Conservation (phyloP, 805 yeast species). For the Novakomyces olei region DNA sequence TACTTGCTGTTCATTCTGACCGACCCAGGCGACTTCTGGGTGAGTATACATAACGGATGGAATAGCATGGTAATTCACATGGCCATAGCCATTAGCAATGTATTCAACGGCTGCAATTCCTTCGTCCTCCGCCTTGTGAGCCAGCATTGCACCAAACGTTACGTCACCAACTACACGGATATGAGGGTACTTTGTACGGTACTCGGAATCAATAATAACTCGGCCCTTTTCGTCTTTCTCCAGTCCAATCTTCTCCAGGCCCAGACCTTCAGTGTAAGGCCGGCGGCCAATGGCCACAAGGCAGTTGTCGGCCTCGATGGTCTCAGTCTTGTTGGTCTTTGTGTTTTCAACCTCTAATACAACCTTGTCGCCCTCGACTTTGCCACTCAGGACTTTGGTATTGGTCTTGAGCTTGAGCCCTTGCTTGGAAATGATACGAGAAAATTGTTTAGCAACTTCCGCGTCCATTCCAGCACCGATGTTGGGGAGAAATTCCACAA, state of each 20-base stretch:
- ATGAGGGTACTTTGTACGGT: conserved; percentile 76
- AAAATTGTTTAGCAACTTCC: conserved; percentile 78
- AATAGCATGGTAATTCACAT: conserved; percentile 91
- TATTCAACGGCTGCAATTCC: conserved; percentile 96
- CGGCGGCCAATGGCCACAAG: conserved; percentile 98
- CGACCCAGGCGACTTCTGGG: conserved; percentile 99
- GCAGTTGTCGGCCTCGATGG: conserved; percentile 72
- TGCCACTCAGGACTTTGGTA: conserved; percentile 75
- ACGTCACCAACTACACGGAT: conserved; percentile 96
- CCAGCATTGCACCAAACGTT: conserved; percentile 97
- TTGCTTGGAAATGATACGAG: conserved; percentile 79
- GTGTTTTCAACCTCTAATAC: conserved; percentile 72
- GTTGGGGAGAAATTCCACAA: conserved; percentile 69
- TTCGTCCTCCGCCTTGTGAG: conserved; percentile 99
- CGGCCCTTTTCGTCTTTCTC: conserved; percentile 86
- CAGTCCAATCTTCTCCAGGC: conserved; percentile 70
- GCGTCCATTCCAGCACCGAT: conserved; percentile 98
- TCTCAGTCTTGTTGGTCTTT: conserved; percentile 61
- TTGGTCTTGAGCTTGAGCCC: conserved; percentile 83
- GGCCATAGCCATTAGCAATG: conserved; percentile 85
- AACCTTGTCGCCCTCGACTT: conserved; percentile 72
- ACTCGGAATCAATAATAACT: conserved; percentile 81
- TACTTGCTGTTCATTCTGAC: conserved; percentile 83
- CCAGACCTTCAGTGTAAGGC: conserved; percentile 79
- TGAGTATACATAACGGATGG: conserved; percentile 98